These are phyloP conservation scores for Phascolomyces articulosus DNA, from an alignment of 371 early-diverging fungal species.

Conservation along the genomic window DNA sequence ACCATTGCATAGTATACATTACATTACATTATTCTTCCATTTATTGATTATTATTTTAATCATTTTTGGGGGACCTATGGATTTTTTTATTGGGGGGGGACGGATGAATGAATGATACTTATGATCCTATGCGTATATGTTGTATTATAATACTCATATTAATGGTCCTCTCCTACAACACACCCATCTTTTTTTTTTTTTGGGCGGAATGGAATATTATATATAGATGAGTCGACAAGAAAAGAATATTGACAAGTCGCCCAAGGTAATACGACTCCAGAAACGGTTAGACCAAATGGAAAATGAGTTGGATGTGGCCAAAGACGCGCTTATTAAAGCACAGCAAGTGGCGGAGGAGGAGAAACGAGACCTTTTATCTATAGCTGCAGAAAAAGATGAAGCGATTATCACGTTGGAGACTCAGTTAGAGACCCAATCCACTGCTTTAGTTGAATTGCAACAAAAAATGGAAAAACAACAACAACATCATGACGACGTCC, in stretches of 20 bases:
- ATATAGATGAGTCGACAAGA: conserved; percentile 29
- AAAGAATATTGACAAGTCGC: conserved; percentile 25
- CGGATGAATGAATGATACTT: too few relatives aligned
- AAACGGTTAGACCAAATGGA: conserved; percentile 33
- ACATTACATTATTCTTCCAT: too few relatives aligned
- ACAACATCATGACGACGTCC: background rate
- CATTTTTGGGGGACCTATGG: too few relatives aligned
- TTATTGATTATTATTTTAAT: too few relatives aligned
- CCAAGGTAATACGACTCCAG: conserved; percentile 29
- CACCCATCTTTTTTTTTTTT: too few relatives aligned
- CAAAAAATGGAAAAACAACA: conserved; percentile 6
- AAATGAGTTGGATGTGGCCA: conserved; percentile 15
- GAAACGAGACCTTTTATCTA: background rate
- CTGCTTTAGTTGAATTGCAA: conserved; percentile 6
- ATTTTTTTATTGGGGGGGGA: too few relatives aligned
- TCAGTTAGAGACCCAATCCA: conserved; percentile 13
- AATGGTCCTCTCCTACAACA: too few relatives aligned
- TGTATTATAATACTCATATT: too few relatives aligned
- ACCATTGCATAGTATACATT: too few relatives aligned
- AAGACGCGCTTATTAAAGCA: conserved; percentile 10
- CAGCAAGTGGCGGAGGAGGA: conserved; percentile 10
- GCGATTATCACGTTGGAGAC: conserved; percentile 9
- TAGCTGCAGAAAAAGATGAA: conserved; percentile 24
- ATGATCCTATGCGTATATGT: too few relatives aligned
- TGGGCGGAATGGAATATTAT: background rate